Conservation (phyloP, 305 asterid genomes). For the Solanum hybrid region DNA sequence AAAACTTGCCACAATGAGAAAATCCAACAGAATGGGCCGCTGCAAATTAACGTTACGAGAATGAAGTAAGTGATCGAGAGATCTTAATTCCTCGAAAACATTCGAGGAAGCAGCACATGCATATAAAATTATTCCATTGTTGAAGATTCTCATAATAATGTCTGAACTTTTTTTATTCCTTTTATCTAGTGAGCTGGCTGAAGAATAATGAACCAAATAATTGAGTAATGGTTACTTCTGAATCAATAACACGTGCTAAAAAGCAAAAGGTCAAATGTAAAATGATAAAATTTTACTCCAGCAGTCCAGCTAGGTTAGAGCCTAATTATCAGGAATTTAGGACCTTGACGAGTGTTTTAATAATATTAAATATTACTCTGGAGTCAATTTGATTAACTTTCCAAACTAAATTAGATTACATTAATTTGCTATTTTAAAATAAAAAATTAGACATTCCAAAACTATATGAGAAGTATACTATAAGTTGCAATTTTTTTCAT, state of each 20-base stretch:
- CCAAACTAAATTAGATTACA: no score
- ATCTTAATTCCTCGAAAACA: not conserved
- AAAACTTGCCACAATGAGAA: constrained; percentile 39
- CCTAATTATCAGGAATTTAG: not conserved
- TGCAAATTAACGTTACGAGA: not conserved
- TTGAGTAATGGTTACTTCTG: not conserved
- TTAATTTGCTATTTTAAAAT: no score
- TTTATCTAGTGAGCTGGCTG: not conserved
- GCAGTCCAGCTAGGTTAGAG: not conserved
- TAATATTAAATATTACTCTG: no score
- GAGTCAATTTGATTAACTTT: no score
- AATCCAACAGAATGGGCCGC: constrained; percentile 52
- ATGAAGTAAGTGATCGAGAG: not conserved
- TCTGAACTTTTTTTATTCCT: not conserved
- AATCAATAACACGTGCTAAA: not conserved
- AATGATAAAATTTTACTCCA: not conserved
- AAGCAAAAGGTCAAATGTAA: not conserved
- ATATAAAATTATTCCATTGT: not conserved
- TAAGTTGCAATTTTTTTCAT: no score
- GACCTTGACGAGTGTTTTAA: not conserved
- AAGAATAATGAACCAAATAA: not conserved
- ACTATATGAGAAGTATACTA: no score
- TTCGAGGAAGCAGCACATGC: not conserved
- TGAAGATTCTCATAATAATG: not conserved
- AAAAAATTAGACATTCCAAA: no score